Evolutionary conservation across 495 filamentous ascomycete species (phyloP), one percentile per base, ranked within the genome.

Genomic region (Hypoxylon crocopeplum): DNA sequence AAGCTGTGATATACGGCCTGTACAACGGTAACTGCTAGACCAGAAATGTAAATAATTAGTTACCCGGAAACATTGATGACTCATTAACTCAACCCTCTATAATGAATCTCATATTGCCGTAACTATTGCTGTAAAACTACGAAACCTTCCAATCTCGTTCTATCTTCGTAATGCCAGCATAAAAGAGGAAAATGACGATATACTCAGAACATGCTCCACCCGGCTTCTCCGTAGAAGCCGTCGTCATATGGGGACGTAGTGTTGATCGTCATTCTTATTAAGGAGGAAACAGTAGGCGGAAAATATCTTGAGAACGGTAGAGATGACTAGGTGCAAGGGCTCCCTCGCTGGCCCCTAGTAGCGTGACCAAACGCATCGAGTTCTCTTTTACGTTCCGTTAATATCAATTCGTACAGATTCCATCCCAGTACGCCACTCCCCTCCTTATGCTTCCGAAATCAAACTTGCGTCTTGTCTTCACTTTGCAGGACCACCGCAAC

Each of bases 371-470:
- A 59, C 60, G 60, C 64, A 64, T 62, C 40, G 5, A 62, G 64
- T 65, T 62, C 59, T 67, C 57, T 64, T 67, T 65, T 70, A 66
- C 64, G 57, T 66, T 60, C 60, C 52, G 49, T 6, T 57, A 62
- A 72, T 74, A 74, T 73, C 75, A 78, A 76, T 77, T 75, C 76
- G 74, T 79, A 78, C 77, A 76, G 75, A 69, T 70, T 72, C 71
- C 74, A 70, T 68, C 75, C 75, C 62, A 73, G 69, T 75, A 73
- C 71, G 72, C 71, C 76, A 68, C 69, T 75, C 69, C 59, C 60
- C 60, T 62, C 53, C 60, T 42, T 40, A 60, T 76, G 75, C 73
- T 75, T 74, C 74, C 74, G 69, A 70, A 75, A 71, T 67, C 70
- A 71, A 71, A 73, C 65, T 66, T 62, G 42, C 42, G n/a, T n/a